Base-by-base conservation (phyloP, 305 asterid species). In the Fraxinus velutina region DNA sequence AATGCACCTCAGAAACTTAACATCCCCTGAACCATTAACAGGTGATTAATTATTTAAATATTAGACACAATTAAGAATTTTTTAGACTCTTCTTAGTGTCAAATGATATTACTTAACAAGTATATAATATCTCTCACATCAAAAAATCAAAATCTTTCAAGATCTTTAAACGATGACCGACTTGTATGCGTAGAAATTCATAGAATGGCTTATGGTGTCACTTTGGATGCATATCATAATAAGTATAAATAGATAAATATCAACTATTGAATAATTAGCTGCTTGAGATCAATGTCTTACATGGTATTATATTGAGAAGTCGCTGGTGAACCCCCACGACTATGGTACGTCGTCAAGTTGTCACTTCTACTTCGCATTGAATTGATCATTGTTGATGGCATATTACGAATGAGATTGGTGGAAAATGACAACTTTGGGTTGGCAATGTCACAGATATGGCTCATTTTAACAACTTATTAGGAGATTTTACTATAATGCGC, bases 1-100 rank as follows among this genome's bases (percentile, higher is more conserved):
- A 87, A 78, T 87, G 90, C 52, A 76, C 39, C 76, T 73, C 27
- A 52, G 32, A 80, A 57, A 60, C 83, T 83, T 84, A 83, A 86
- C 86, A 82, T 76, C 82, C 15, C 15, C 15, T 87, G 81, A 83
- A 80, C 85, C 81, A 77, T 36, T 33, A 24, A 75, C 75, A n/a
- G 36, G 19, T 71, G 32, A 84, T 21, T 42, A 30, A 30, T 15
- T 70, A 70, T 29, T 30, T 70, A 5, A 17, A 15, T 13, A 70
- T 70, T 24, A 32, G 0, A 19, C n/a, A 27, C 64, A 17, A 74
- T 52, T 10, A 42, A 78, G 70, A 47, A 34, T 1, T 4, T 5
- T 2, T 19, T 60, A 36, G 75, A 19, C 29, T 21, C 30, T 19
- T 57, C 68, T 57, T 19, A 57, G 30, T 21, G 27, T 6, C 70